Base-by-base conservation (phyloP, 805 yeast genomes). In the Phaffomyces antillensis region DNA sequence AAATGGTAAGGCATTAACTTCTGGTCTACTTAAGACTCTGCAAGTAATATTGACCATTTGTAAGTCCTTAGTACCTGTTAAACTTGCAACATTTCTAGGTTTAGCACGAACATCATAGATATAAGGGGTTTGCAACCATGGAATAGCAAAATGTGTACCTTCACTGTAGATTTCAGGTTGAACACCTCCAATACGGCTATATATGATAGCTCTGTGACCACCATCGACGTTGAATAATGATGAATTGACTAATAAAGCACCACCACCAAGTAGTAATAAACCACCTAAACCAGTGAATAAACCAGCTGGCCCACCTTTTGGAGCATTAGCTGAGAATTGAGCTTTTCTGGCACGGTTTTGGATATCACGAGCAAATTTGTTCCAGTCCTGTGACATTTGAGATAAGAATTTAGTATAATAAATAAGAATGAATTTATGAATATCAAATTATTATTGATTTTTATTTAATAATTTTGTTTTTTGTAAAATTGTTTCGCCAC, bases 1-100 rank as follows among this genome's bases (percentile, higher is more conserved):
- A 12, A 73, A 74, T 24, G 98, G 96, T 54, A 93, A 73, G 42
- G 88, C 79, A 42, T 67, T 65, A 26, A 88, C 75, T 46, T 85
- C 83, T 0, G 99, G 99, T 64, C 90, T 82, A 45, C 95, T 84
- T 56, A 93, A 76, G 24, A 93, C 99, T 71, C 99, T 83, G 67
- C 99, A 93, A n/a, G 98, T 91, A 61, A 93, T 91, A 66, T 89
- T 93, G 41, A 93, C 99, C 99, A 93, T 93, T 71, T 93, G 99
- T 62, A 93, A 76, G 68, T 93, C 99, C 70, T 93, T 93, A 20
- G 99, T 93, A 53, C 99, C 99, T 1, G 99, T 93, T 59, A 95
- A 76, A 24, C 96, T 87, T 13, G 97, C 86, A 49, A 93, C 95
- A 56, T 89, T 89, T 68, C 97, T 81, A 48, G 99, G 99, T 64